Base-by-base conservation (phyloP, 2,329 filamentous ascomycete species). In the Sphaerostilbella broomeana region DNA sequence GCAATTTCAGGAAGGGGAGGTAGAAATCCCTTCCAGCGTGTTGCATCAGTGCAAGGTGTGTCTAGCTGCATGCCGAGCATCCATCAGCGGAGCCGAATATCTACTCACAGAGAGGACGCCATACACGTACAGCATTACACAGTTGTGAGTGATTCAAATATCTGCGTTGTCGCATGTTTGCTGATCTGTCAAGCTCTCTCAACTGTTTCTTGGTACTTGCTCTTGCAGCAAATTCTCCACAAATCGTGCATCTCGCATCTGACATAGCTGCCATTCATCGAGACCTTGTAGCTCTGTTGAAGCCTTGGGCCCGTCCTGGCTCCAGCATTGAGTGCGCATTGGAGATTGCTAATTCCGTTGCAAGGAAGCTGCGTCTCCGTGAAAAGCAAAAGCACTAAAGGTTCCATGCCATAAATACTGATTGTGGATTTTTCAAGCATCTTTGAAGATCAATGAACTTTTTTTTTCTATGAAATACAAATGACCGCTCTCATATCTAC, bases 261-360 rank as follows among this genome's bases (percentile, higher is more conserved):
- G 47, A 48, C 22, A 46, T 46, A 12, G 47, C 45, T n/a, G 36
- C 13, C 6, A 21, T 38, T 1, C 47, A 47, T 15, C 27, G 34
- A 9, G 27, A 16, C 1, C 31, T 43, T 8, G 25, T 47, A 8
- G 22, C 34, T 4, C 10, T 42, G 4, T 25, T 47, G n/a, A 36
- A 43, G 25, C 45, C 38, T 29, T 48, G 47, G 47, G 45, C 45
- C 6, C 40, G 39, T 13, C 42, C 45, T 8, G 39, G 45, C 6
- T 40, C 42, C 4, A 48, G 47, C n/a, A 39, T 47, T 10, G 42
- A 46, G 15, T 42, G 34, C 11, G 43, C 35, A 0, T 17, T 43
- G 21, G 42, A 47, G 21, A 45, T 47, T 39, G 45, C 43, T 8
- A 37, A 34, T 13, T 22, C 34, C 1, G 40, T 42, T 22, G 40